A percentile compares a stretch with the other conserved stretches of the same genome.
phyloP scores from a whole-genome alignment of 331 rosid genomes.

The Quercus phellos region DNA sequence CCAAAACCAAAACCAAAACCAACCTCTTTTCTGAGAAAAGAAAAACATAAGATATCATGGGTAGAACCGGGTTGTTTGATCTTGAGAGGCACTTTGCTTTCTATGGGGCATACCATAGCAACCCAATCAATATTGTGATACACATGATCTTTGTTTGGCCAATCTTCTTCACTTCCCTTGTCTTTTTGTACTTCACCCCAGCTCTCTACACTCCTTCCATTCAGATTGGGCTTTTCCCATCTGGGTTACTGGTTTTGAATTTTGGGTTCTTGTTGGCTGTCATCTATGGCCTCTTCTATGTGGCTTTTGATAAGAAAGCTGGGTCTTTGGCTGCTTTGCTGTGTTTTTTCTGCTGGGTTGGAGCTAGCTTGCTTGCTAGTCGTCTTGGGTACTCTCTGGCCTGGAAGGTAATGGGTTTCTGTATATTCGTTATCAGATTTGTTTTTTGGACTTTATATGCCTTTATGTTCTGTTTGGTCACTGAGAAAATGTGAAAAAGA shows the following conservation, averaged over 20 bases:
- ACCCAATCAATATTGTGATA: constrained; percentile 53
- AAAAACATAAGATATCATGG: constrained; percentile 21
- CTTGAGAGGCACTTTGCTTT: constrained; percentile 79
- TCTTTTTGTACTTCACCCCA: constrained; percentile 62
- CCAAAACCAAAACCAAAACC: too few relatives aligned
- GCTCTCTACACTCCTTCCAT: constrained; percentile 28
- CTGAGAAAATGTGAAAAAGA: neutral
- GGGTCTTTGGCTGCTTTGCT: constrained; percentile 74
- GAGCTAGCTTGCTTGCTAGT: constrained; percentile 48
- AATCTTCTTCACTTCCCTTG: constrained; percentile 46
- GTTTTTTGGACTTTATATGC: neutral
- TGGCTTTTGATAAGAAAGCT: constrained; percentile 53
- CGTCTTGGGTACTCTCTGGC: constrained; percentile 49
- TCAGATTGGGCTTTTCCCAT: constrained; percentile 20
- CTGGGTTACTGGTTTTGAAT: constrained; percentile 44
- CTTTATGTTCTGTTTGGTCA: neutral
- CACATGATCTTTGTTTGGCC: constrained; percentile 87
- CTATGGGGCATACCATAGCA: constrained; percentile 86
- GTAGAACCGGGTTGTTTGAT: constrained; percentile 45
- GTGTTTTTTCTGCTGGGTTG: constrained; percentile 60
- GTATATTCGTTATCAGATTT: too few relatives aligned
- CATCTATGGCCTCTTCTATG: constrained; percentile 54
- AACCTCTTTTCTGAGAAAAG: too few relatives aligned
- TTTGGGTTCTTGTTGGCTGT: constrained; percentile 49
- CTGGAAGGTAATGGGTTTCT: constrained; percentile 52